These are phyloP conservation scores for Allantophomopsis lycopodina DNA, from an alignment of 2,329 filamentous ascomycete species.

Conservation along the genomic window DNA sequence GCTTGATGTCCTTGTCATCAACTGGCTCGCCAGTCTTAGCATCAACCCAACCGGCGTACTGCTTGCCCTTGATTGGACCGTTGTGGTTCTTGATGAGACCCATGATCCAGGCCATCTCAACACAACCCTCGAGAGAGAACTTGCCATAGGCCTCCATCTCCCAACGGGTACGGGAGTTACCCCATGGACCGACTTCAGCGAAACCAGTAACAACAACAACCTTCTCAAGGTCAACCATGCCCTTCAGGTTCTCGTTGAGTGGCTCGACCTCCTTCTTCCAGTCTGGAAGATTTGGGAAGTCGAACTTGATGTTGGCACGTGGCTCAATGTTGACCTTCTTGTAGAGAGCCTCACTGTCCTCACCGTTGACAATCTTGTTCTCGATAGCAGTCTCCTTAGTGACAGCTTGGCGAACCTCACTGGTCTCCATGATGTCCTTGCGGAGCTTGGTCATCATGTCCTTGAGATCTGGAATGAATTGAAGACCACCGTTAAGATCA, in stretches of 20 bases:
- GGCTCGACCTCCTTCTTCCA: conserved; percentile 88
- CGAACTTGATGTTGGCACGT: conserved; percentile 94
- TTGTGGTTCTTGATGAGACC: conserved; percentile 98
- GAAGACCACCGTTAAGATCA: conserved; percentile 91
- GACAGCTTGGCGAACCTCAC: conserved; percentile 83
- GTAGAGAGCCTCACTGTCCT: conserved; percentile 82
- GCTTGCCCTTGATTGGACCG: conserved; percentile 86
- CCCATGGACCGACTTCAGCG: conserved; percentile 92
- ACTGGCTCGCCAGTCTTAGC: conserved; percentile 88
- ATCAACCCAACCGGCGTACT: conserved; percentile 95
- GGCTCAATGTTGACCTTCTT: conserved; percentile 89
- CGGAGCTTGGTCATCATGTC: conserved; percentile 85
- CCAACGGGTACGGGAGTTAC: conserved; percentile 95
- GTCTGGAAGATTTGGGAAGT: conserved; percentile 80
- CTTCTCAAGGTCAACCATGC: conserved; percentile 97
- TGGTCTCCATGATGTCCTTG: conserved; percentile 89
- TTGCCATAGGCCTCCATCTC: conserved; percentile 97
- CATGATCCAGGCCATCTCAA: conserved; percentile 99
- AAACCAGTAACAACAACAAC: conserved; percentile 97
- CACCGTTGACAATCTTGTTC: conserved; percentile 94
- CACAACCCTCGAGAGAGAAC: conserved; percentile 93
- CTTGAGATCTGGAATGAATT: conserved; percentile 95
- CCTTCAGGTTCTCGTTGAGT: conserved; percentile 77
- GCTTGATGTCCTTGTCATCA: conserved; percentile 95
- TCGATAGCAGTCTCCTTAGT: conserved; percentile 93